Percentiles rank a stretch among this genome's conserved stretches.
Conservation (phyloP, 768 basidiomycete species). For the Pisolithus microcarpus region DNA sequence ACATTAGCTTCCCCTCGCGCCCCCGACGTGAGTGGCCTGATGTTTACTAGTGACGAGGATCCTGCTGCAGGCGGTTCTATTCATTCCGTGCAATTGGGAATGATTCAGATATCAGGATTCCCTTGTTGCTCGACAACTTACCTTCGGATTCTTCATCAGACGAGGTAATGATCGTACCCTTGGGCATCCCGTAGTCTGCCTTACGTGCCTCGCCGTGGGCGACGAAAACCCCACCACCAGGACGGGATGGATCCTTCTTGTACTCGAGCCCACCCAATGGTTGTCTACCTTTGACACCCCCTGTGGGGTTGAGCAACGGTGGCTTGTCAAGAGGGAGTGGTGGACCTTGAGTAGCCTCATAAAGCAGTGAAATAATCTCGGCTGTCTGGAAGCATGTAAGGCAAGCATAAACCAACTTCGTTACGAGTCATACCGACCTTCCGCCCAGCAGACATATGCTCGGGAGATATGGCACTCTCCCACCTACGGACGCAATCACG, state of each 20-base stretch:
- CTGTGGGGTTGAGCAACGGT: constrained; percentile 73
- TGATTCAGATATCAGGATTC: not conserved
- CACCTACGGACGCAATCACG: constrained; percentile 81
- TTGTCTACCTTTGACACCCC: constrained; percentile 54
- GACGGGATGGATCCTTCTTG: constrained; percentile 70
- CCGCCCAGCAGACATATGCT: constrained; percentile 91
- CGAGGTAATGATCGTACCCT: constrained; percentile 46
- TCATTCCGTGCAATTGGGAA: constrained; percentile 6
- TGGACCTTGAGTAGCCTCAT: constrained; percentile 87
- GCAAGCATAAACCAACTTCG: not conserved
- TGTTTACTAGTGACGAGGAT: constrained; percentile 46
- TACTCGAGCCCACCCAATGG: constrained; percentile 55
- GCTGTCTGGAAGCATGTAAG: constrained; percentile 51
- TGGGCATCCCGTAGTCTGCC: constrained; percentile 46
- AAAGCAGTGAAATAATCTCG: constrained; percentile 86
- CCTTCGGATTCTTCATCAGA: constrained; percentile 45
- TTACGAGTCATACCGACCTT: constrained; percentile 47
- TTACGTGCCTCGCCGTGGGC: constrained; percentile 44
- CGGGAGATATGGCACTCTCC: constrained; percentile 81
- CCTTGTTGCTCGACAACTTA: constrained; percentile 26
- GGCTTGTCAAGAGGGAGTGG: constrained; percentile 46
- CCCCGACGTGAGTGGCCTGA: constrained; percentile 38
- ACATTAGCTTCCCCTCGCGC: constrained; percentile 44
- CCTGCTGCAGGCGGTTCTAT: constrained; percentile 8
- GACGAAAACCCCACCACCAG: constrained; percentile 83